Evolutionary conservation across 2,329 filamentous ascomycete species (phyloP).

Genomic region (Saccharata proteae): DNA sequence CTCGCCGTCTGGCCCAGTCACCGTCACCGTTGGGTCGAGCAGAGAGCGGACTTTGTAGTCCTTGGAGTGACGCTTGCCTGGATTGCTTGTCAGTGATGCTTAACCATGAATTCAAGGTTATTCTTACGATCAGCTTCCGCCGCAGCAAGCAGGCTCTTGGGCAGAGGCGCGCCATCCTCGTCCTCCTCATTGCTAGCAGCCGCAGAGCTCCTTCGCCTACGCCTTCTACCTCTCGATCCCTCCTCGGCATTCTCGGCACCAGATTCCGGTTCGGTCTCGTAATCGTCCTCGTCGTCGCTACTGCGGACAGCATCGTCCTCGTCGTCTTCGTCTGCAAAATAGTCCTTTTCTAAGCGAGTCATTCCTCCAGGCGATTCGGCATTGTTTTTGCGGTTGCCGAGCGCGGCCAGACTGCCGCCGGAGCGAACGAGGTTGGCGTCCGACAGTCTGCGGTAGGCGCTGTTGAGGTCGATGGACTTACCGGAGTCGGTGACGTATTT

Average conservation of each 20-base stretch:
- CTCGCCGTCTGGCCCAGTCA: slow-evolving; percentile 52
- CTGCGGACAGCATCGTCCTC: slow-evolving; percentile 50
- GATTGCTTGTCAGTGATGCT: slow-evolving; percentile 25
- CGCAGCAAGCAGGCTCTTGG: slow-evolving; percentile 55
- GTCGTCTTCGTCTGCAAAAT: slow-evolving; percentile 53
- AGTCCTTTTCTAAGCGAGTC: slow-evolving; percentile 55
- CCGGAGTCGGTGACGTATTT: slow-evolving; percentile 48
- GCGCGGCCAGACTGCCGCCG: slow-evolving; percentile 48
- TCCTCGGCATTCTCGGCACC: slow-evolving; percentile 33
- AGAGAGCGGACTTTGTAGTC: slow-evolving; percentile 52
- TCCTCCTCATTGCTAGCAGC: slow-evolving; percentile 25
- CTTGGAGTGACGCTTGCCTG: slow-evolving; percentile 38
- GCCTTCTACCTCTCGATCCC: slow-evolving; percentile 23
- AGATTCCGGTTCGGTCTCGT: slow-evolving; percentile 48
- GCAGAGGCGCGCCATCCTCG: no score
- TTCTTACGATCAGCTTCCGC: slow-evolving; percentile 66
- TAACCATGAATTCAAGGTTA: slow-evolving; percentile 12
- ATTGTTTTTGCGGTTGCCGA: slow-evolving; percentile 45
- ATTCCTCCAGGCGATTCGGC: slow-evolving; percentile 35
- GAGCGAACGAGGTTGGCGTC: slow-evolving; percentile 57
- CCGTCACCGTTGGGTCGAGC: slow-evolving; percentile 54
- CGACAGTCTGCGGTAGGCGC: slow-evolving; percentile 58
- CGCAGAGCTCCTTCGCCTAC: slow-evolving; percentile 18
- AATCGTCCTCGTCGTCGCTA: slow-evolving; percentile 51
- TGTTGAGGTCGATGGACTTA: slow-evolving; percentile 53